Evolutionary conservation across 345 rosid genomes (phyloP).

Genomic region (Salix koriyanagi): DNA sequence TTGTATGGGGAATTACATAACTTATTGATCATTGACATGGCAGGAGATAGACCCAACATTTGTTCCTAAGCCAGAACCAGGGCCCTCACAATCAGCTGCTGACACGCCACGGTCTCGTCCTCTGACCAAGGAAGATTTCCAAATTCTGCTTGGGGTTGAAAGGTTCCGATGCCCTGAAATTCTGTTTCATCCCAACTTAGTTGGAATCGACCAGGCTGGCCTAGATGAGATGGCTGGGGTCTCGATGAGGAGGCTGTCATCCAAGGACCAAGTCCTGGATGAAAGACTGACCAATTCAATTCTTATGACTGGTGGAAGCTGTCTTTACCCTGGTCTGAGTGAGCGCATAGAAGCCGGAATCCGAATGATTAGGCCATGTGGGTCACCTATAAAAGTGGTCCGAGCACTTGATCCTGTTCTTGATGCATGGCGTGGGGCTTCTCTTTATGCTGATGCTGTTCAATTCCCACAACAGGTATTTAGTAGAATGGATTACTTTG

Average conservation of each 20-base stretch:
- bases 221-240: constrained; percentile 82
- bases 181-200: constrained; percentile 65
- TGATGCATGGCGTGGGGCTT: constrained; percentile 99
- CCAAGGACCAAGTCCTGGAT: constrained; percentile 41
- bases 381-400: constrained; percentile 57
- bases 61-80: constrained; percentile 57
- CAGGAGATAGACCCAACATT: constrained; percentile 82
- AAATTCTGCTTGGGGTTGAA: constrained; percentile 70
- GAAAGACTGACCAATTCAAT: constrained; percentile 64
- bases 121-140: constrained; percentile 83
- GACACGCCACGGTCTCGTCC: constrained; percentile 61
- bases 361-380: constrained; percentile 79
- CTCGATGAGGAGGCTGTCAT: constrained; percentile 61
- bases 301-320: constrained; percentile 75
- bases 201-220: constrained; percentile 85
- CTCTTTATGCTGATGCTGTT: constrained; percentile 51
- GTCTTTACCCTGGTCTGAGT: constrained; percentile 60
- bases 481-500: constrained; percentile 62
- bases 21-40: background rate
- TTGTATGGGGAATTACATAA: background rate
- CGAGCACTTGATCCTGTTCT: constrained; percentile 73
- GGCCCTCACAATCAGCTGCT: constrained; percentile 43
- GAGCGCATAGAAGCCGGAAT: constrained; percentile 75
- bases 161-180: constrained; percentile 89
- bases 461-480: constrained; percentile 61